Percentiles rank a stretch among this genome's conserved stretches.
Evolutionary conservation across 768 basidiomycete genomes (phyloP).

Genomic region (Phallus indusiatus): DNA sequence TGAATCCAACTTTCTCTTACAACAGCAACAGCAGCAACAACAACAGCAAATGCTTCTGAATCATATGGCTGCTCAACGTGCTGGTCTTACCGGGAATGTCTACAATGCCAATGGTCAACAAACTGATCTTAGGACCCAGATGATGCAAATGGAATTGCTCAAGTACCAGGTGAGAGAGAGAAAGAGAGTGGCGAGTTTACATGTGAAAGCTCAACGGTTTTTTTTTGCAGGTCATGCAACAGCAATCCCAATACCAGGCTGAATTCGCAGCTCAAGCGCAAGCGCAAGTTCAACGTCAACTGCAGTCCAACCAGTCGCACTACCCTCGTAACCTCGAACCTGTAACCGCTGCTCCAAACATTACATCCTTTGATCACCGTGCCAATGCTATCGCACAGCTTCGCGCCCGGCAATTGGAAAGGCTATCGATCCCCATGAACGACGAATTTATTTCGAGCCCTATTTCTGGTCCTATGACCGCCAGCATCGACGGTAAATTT

Average conservation of each 20-base stretch:
- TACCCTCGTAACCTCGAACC: slow-evolving; percentile 50
- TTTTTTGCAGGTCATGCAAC: slow-evolving; percentile 38
- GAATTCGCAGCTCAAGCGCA: slow-evolving; percentile 57
- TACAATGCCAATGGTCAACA: slow-evolving; percentile 40
- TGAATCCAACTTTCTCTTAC: slow-evolving; percentile 57
- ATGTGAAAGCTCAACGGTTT: slow-evolving; percentile 10
- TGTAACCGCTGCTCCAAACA: slow-evolving; percentile 64
- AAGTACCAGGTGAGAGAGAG: slow-evolving; percentile 56
- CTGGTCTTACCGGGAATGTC: slow-evolving; percentile 28
- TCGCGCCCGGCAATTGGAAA: slow-evolving; percentile 61
- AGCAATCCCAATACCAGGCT: slow-evolving; percentile 70
- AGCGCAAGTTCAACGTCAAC: slow-evolving; percentile 40
- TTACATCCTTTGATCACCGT: slow-evolving; percentile 55
- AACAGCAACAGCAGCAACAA: slow-evolving; percentile 42
- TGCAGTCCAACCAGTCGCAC: slow-evolving; percentile 32
- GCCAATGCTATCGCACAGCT: slow-evolving; percentile 45
- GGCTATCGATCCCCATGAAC: slow-evolving; percentile 36
- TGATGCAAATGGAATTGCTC: slow-evolving; percentile 78
- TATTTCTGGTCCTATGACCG: slow-evolving; percentile 61
- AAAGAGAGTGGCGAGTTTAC: background rate
- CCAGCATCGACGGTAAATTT: slow-evolving; percentile 66
- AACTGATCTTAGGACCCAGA: slow-evolving; percentile 34
- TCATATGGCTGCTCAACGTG: slow-evolving; percentile 11
- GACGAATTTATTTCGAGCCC: slow-evolving; percentile 38
- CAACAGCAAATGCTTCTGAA: slow-evolving; percentile 24